Percentiles rank a stretch among this genome's conserved stretches.
These are phyloP conservation scores for Silybum marianum DNA, from an alignment of 129 eudicot genomes.

Conservation along the genomic window DNA sequence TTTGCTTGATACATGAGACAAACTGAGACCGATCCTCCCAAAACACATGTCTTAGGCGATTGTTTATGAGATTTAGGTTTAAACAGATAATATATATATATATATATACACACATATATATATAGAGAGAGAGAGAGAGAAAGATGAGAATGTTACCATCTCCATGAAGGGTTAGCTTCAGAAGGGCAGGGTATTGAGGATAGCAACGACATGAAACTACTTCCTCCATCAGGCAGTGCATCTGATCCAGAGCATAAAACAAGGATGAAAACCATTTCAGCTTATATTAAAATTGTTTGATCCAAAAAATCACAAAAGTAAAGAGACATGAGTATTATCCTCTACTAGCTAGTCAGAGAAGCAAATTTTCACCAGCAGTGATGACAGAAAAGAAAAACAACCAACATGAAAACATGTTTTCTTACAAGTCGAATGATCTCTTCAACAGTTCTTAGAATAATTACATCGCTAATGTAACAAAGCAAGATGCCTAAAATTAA, in stretches of 20 bases:
- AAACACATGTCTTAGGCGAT: background rate
- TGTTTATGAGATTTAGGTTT: background rate
- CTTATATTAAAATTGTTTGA: background rate
- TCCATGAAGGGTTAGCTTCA: constrained; percentile 81
- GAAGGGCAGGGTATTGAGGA: constrained; percentile 64
- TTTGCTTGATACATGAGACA: background rate
- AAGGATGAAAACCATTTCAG: constrained; percentile 1
- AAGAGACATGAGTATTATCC: no score
- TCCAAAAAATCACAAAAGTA: background rate
- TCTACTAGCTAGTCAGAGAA: background rate
- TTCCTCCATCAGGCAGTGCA: constrained; percentile 25
- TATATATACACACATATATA: no score
- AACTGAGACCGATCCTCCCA: background rate
- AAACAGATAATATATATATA: no score
- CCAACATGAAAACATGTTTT: background rate
- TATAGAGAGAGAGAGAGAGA: background rate
- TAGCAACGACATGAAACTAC: constrained; percentile 44
- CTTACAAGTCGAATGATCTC: no score
- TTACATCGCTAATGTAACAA: background rate
- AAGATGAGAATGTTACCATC: constrained; percentile 56
- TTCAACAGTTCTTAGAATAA: background rate
- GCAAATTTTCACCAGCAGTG: background rate
- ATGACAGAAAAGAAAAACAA: background rate
- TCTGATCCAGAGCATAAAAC: constrained; percentile 4
- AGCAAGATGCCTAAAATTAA: background rate